phyloP scores from a whole-genome alignment of 129 eudicot genomes.

The Sambucus nigra region DNA sequence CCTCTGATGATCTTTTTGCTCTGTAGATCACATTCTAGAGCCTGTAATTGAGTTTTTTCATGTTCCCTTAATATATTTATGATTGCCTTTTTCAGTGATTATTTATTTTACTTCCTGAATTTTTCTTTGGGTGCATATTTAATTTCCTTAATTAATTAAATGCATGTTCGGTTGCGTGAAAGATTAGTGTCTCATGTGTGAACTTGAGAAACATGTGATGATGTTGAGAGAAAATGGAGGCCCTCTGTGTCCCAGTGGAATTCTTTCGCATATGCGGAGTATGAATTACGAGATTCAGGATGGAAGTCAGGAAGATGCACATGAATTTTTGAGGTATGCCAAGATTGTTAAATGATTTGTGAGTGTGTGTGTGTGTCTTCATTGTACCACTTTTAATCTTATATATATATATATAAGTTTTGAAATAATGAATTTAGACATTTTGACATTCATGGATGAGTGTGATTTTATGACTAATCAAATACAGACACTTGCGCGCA shows the following conservation, averaged over 20 bases:
- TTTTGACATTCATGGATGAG: too few relatives aligned
- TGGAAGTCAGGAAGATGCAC: constrained; percentile 98
- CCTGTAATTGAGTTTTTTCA: constrained; percentile 34
- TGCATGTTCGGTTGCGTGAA: constrained; percentile 42
- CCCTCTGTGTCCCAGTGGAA: constrained; percentile 63
- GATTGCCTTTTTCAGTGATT: too few relatives aligned
- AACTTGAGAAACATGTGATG: constrained; percentile 68
- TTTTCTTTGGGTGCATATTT: background rate
- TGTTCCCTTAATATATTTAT: background rate
- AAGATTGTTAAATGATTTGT: constrained; percentile 1
- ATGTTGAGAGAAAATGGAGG: constrained; percentile 56
- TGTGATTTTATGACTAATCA: too few relatives aligned
- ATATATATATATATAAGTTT: too few relatives aligned
- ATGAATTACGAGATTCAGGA: constrained; percentile 67
- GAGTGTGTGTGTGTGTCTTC: background rate
- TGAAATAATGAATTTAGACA: too few relatives aligned
- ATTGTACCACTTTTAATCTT: too few relatives aligned
- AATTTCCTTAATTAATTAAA: background rate
- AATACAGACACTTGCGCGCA: too few relatives aligned
- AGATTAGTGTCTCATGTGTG: constrained; percentile 95
- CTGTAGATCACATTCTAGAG: constrained; percentile 70
- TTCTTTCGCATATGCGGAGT: constrained; percentile 63
- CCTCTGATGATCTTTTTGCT: constrained; percentile 75
- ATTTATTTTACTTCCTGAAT: background rate
- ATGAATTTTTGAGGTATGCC: constrained; percentile 79